Evolutionary conservation across 2,329 filamentous ascomycete species (phyloP).

Genomic region (Aureobasidium musti): DNA sequence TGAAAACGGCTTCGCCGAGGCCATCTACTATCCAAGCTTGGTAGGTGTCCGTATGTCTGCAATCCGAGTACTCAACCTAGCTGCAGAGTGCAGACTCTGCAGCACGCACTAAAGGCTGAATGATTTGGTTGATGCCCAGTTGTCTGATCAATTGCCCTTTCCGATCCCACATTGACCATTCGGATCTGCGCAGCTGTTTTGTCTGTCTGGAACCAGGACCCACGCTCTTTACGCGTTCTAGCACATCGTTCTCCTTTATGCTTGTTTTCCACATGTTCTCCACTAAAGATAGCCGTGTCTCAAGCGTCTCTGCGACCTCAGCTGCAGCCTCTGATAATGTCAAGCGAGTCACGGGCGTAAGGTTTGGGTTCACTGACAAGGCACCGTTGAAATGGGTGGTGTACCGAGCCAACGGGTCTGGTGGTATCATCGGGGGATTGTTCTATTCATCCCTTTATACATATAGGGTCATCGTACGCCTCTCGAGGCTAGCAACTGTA

Average conservation of each 20-base stretch:
- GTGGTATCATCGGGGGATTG: slow-evolving; percentile 3
- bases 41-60: neutral
- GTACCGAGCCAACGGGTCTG: slow-evolving; percentile 20
- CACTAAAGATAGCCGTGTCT: slow-evolving; percentile 30
- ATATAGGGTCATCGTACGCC: slow-evolving; percentile 12
- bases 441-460: slow-evolving; percentile 18
- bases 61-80: slow-evolving; percentile 10
- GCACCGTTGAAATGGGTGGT: slow-evolving; percentile 22
- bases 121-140: slow-evolving; percentile 14
- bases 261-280: slow-evolving; percentile 11
- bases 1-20: slow-evolving; percentile 11
- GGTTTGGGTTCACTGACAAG: slow-evolving; percentile 21
- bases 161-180: neutral
- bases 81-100: slow-evolving; percentile 24
- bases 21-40: slow-evolving; percentile 18
- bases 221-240: slow-evolving; percentile 16
- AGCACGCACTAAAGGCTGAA: slow-evolving; percentile 1
- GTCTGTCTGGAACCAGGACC: slow-evolving; percentile 5
- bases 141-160: slow-evolving; percentile 6
- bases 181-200: slow-evolving; percentile 13
- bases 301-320: slow-evolving; percentile 18
- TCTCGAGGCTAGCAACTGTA: slow-evolving; percentile 9
- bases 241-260: slow-evolving; percentile 1
- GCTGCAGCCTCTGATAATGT: slow-evolving; percentile 14
- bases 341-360: slow-evolving; percentile 24